Evolutionary conservation across 768 basidiomycete genomes (phyloP).

Genomic region (Panus rudis): DNA sequence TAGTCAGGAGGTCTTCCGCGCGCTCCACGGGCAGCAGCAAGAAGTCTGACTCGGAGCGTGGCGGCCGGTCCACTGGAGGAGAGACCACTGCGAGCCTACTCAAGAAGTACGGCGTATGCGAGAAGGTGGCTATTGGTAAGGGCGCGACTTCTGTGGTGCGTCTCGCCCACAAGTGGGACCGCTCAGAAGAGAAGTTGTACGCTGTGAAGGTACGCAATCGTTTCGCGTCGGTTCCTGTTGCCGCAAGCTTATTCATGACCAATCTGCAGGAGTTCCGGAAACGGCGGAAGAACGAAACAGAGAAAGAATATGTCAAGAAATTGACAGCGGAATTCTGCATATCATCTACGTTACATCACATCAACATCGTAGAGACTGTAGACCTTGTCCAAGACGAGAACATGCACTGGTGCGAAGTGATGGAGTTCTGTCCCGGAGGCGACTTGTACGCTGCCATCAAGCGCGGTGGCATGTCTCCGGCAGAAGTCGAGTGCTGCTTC

Average conservation of each 20-base stretch:
- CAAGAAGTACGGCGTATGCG: conserved; percentile 96
- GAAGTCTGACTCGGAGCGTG: conserved; percentile 60
- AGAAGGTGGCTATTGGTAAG: conserved; percentile 94
- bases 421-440: conserved; percentile 99
- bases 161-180: conserved; percentile 98
- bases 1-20: conserved; percentile 63
- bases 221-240: conserved; percentile 1
- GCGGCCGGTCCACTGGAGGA: conserved; percentile 37
- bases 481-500: conserved; percentile 96
- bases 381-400: conserved; percentile 98
- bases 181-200: conserved; percentile 92
- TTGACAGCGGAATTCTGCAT: conserved; percentile 99
- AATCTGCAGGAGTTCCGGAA: conserved; percentile 86
- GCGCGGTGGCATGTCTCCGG: conserved; percentile 87
- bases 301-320: conserved; percentile 99
- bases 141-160: conserved; percentile 97
- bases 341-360: conserved; percentile 88
- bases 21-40: conserved; percentile 58
- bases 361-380: conserved; percentile 96
- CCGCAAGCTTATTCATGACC: neutral
- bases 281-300: conserved; percentile 94
- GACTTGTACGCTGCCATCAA: conserved; percentile 99
- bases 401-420: conserved; percentile 98
- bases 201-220: conserved; percentile 85
- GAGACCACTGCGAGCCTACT: conserved; percentile 53